Base-by-base conservation (phyloP, 2,329 filamentous ascomycete genomes). In the Biscogniauxia mediterranea region DNA sequence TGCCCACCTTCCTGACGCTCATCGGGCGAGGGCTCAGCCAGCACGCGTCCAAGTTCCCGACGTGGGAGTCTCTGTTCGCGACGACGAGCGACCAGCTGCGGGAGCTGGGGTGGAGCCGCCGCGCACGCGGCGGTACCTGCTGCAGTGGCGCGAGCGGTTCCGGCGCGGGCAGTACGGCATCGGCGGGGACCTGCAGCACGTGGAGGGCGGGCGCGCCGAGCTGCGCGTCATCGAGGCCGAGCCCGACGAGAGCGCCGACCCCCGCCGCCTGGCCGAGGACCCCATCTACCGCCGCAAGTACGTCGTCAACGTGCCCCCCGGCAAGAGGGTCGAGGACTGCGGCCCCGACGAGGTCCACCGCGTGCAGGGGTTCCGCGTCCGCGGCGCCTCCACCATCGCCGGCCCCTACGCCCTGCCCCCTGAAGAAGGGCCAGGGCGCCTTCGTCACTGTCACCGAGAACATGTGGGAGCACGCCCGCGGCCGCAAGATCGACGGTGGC, bases 401-500 rank as follows among this genome's bases (percentile, higher is more conserved):
- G 94, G 94, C 0, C 91, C 91, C 1, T 90, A 88, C 69, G 85
- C 93, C 5, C 80, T 89, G 72, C 86, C 87, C 87, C 4, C 73
- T 93, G 26, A 88, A 90, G 75, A 85, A 85, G 1, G 83, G 85
- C 1, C 78, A 80, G 50, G 87, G 86, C 8, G 91, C 89, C 11
- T 81, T 83, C 56, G 82, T 98, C 68, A 81, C 83, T 65, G 83
- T 91, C 21, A 86, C 88, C 60, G 93, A 97, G 75, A 93, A 94
- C 9, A 89, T 98, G 81, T 98, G 94, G 95, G 94, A 98, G 80
- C 83, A 93, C 71, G 89, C 85, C 74, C 85, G 89, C 70, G 94
- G 95, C 26, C 87, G 87, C 72, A 98, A 98, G 88, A 89, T 99
- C 68, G 93, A 98, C 77, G 95, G 95, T 73, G 95, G 95, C 82